A percentile compares a stretch with the other conserved stretches of the same genome.
These are phyloP conservation scores for Pseudopithomyces maydicus DNA, from an alignment of 2,329 filamentous ascomycete species.

Conservation along the genomic window DNA sequence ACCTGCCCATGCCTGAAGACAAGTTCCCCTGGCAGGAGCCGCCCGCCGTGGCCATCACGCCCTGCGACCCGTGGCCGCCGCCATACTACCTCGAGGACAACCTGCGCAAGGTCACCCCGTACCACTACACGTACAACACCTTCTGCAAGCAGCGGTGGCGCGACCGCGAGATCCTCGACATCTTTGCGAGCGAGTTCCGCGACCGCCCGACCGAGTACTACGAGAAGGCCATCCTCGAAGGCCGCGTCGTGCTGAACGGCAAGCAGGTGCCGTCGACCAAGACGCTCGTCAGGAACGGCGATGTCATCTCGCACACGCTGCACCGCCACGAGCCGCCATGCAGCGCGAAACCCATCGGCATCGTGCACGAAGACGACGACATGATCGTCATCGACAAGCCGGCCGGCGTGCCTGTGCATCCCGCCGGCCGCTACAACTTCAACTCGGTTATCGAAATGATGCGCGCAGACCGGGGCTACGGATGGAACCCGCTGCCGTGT, in stretches of 20 bases:
- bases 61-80: conserved; percentile 60
- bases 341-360: conserved; percentile 74
- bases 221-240: conserved; percentile 74
- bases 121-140: conserved; percentile 94
- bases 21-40: conserved; percentile 50
- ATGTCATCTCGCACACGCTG: conserved; percentile 88
- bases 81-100: conserved; percentile 87
- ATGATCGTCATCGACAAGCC: conserved; percentile 98
- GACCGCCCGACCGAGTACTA: conserved; percentile 89
- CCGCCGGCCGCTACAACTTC: conserved; percentile 92
- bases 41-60: conserved; percentile 56
- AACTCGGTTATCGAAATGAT: conserved; percentile 96
- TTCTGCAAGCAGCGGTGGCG: conserved; percentile 95
- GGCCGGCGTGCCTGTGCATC: conserved; percentile 91
- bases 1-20: conserved; percentile 36
- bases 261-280: conserved; percentile 67
- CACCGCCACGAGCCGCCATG: conserved; percentile 97
- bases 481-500: conserved; percentile 72
- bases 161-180: conserved; percentile 77
- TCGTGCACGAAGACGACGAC: conserved; percentile 89
- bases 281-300: conserved; percentile 82
- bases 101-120: conserved; percentile 81
- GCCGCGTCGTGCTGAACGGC: conserved; percentile 80
- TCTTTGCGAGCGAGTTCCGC: conserved; percentile 90
- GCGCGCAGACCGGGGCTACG: conserved; percentile 69